A percentile compares a stretch with the other conserved stretches of the same genome.
Evolutionary conservation across 805 yeast species (phyloP).

Genomic region (Metschnikowia santaceciliae): DNA sequence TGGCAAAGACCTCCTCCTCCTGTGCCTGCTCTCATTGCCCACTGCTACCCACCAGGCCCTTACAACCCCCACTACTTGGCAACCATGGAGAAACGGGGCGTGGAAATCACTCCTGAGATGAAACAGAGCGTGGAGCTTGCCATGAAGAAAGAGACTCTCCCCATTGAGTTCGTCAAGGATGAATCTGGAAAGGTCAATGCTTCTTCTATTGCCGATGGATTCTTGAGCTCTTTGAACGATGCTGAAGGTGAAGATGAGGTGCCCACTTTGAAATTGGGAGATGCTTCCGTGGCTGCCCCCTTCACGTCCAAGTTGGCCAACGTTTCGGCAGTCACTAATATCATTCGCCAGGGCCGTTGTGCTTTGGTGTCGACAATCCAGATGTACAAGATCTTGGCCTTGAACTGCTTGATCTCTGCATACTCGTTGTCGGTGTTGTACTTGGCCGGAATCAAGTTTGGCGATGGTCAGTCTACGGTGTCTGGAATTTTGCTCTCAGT

Average conservation of each 20-base stretch:
- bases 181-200: slow-evolving; percentile 16
- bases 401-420: slow-evolving; percentile 95
- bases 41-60: slow-evolving; percentile 94
- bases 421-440: slow-evolving; percentile 91
- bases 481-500: slow-evolving; percentile 90
- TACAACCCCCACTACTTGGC: slow-evolving; percentile 80
- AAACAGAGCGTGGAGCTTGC: slow-evolving; percentile 56
- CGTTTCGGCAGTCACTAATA: slow-evolving; percentile 88
- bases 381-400: slow-evolving; percentile 96
- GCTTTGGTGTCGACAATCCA: slow-evolving; percentile 96
- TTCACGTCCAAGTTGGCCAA: slow-evolving; percentile 91
- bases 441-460: slow-evolving; percentile 95
- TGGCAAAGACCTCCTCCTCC: slow-evolving; percentile 86
- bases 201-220: slow-evolving; percentile 51
- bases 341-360: slow-evolving; percentile 97
- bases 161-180: slow-evolving; percentile 18
- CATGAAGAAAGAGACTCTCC: slow-evolving; percentile 31
- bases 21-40: slow-evolving; percentile 85
- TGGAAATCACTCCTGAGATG: slow-evolving; percentile 71
- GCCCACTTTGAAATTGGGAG: slow-evolving; percentile 91
- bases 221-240: slow-evolving; percentile 51
- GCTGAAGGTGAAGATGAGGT: slow-evolving; percentile 74
- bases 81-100: slow-evolving; percentile 83
- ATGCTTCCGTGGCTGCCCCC: slow-evolving; percentile 99
- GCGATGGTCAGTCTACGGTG: slow-evolving; percentile 96